Conservation (phyloP, 371 early-diverging fungal species). For the Lichtheimia hyalospora region DNA sequence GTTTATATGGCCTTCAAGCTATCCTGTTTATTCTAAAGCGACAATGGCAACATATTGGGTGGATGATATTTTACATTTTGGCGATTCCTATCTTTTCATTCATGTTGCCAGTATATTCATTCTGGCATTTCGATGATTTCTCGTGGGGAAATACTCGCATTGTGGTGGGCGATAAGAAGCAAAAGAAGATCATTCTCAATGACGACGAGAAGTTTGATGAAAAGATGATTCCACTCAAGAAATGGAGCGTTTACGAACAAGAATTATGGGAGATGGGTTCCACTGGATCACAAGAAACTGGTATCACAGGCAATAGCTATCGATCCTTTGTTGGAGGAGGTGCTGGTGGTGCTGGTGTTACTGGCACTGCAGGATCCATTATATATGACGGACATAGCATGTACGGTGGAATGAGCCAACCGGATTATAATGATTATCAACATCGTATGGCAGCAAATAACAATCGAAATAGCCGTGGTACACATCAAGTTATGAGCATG, state of each 20-base stretch:
- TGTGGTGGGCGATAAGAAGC: conserved; percentile 70
- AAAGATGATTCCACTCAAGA: conserved; percentile 83
- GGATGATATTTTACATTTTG: conserved; percentile 93
- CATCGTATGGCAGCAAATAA: too few relatives aligned
- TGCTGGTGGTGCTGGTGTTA: conserved; percentile 6
- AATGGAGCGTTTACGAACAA: conserved; percentile 92
- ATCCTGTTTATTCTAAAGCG: conserved; percentile 84
- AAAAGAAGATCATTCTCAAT: conserved; percentile 65
- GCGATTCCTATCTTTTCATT: conserved; percentile 87
- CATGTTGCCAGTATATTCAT: conserved; percentile 76
- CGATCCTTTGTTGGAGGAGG: conserved; percentile 30
- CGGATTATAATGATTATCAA: too few relatives aligned
- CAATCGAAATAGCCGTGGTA: neutral
- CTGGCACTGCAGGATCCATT: conserved; percentile 26
- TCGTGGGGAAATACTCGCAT: conserved; percentile 93
- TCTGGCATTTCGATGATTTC: conserved; percentile 94
- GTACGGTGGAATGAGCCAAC: conserved; percentile 36
- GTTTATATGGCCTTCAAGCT: conserved; percentile 86
- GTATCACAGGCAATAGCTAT: conserved; percentile 42
- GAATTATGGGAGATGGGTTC: conserved; percentile 77
- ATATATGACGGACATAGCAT: conserved; percentile 43
- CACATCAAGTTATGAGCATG: too few relatives aligned
- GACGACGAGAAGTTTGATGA: conserved; percentile 85
- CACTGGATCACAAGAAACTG: conserved; percentile 57
- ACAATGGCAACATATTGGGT: conserved; percentile 94